Conservation (phyloP, 305 asterid species). For the Caryopteris hybrid region DNA sequence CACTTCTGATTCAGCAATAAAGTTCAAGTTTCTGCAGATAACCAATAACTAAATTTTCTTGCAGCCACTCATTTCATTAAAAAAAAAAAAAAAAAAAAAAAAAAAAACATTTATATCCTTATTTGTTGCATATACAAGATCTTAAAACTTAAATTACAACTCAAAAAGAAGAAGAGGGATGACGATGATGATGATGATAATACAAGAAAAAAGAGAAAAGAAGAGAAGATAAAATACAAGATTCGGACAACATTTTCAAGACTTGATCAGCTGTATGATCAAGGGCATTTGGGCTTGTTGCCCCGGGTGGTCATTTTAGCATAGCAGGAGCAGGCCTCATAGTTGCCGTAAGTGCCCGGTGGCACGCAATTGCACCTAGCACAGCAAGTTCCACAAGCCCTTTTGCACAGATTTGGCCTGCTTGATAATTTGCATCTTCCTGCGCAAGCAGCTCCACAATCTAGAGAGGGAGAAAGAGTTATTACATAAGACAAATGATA, state of each 20-base stretch:
- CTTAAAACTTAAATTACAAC: neutral
- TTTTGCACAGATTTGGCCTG: conserved; percentile 61
- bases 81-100: too few relatives aligned
- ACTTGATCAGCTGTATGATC: too few relatives aligned
- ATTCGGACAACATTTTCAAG: neutral
- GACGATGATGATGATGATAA: neutral
- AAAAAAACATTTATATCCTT: too few relatives aligned
- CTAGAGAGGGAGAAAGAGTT: conserved; percentile 22
- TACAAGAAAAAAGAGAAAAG: neutral
- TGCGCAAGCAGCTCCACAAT: conserved; percentile 61
- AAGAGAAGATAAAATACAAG: neutral
- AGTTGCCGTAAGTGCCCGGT: conserved; percentile 77
- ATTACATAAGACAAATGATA: neutral
- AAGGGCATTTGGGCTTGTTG: conserved; percentile 71
- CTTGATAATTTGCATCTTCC: conserved; percentile 57
- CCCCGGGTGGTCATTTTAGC: conserved; percentile 58
- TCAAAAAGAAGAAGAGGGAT: neutral
- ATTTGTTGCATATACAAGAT: neutral
- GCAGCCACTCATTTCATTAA: neutral
- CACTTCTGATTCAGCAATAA: too few relatives aligned
- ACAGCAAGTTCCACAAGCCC: conserved; percentile 93
- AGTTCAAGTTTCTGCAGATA: too few relatives aligned
- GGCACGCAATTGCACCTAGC: conserved; percentile 78
- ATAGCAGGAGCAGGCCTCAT: conserved; percentile 60
- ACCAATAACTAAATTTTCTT: too few relatives aligned